Conservation (phyloP, 2,329 filamentous ascomycete species). For the Trichoderma sp. region DNA sequence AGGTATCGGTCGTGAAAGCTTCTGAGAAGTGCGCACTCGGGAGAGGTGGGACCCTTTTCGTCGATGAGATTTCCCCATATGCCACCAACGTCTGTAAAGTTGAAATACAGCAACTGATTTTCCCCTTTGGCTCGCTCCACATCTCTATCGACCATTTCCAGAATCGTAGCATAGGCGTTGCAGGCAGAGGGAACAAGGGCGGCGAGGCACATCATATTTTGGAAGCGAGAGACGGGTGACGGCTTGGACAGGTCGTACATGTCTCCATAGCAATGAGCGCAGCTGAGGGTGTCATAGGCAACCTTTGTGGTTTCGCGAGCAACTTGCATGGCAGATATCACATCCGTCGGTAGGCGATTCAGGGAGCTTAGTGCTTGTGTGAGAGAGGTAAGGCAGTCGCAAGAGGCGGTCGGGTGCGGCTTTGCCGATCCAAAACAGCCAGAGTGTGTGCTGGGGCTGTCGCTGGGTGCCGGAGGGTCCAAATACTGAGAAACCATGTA, state of each 20-base stretch:
- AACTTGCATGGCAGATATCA: constrained; percentile 50
- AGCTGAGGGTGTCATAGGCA: constrained; percentile 55
- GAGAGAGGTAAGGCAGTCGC: constrained; percentile 52
- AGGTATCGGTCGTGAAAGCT: constrained; percentile 49
- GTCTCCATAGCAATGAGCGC: constrained; percentile 50
- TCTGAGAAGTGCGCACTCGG: constrained; percentile 24
- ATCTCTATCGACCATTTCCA: constrained; percentile 58
- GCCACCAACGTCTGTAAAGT: constrained; percentile 51
- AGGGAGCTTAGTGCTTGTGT: constrained; percentile 55
- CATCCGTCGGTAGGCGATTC: constrained; percentile 47
- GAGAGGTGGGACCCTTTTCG: constrained; percentile 31
- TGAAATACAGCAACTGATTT: constrained; percentile 47
- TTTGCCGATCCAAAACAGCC: constrained; percentile 26
- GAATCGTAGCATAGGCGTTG: constrained; percentile 58
- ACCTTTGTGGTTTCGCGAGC: constrained; percentile 51
- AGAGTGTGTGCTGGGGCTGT: constrained; percentile 28
- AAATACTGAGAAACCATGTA: constrained; percentile 32
- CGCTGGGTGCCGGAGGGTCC: constrained; percentile 26
- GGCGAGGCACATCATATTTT: constrained; percentile 61
- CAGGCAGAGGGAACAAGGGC: constrained; percentile 59
- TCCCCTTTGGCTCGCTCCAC: constrained; percentile 47
- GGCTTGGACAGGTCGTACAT: constrained; percentile 39
- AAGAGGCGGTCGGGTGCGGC: constrained; percentile 39
- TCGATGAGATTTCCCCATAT: constrained; percentile 45
- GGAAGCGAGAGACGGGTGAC: constrained; percentile 53